These are phyloP conservation scores for Arxiozyma slooffiae DNA, from an alignment of 1,139 yeast genomes.

Conservation along the genomic window DNA sequence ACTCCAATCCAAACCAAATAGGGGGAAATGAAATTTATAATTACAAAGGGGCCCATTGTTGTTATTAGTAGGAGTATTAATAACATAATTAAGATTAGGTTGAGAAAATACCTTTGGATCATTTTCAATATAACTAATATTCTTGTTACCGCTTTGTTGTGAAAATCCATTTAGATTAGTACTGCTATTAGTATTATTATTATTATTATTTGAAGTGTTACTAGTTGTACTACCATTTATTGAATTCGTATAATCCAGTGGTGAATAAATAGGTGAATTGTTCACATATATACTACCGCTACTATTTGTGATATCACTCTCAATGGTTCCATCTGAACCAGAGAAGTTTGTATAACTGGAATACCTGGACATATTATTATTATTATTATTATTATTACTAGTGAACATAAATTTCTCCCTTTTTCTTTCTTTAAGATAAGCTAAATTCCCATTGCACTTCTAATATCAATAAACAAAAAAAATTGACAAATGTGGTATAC, in stretches of 20 bases:
- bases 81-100: neutral
- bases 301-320: slow-evolving; percentile 4
- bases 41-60: slow-evolving; percentile 17
- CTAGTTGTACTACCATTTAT: neutral
- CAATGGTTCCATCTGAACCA: slow-evolving; percentile 1
- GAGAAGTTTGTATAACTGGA: neutral
- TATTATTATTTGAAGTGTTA: neutral
- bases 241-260: slow-evolving; percentile 15
- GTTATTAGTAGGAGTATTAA: neutral
- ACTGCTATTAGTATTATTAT: neutral
- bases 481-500: no score
- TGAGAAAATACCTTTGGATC: neutral
- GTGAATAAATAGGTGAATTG: slow-evolving; percentile 26
- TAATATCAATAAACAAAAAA: neutral
- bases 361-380: neutral
- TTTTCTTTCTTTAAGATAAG: neutral
- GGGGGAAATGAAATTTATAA: slow-evolving; percentile 23
- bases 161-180: neutral
- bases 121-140: neutral
- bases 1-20: slow-evolving; percentile 29
- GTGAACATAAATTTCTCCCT: neutral
- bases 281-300: slow-evolving; percentile 9
- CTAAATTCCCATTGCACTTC: no score
- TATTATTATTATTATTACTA: no score
- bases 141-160: neutral